phyloP scores from a whole-genome alignment of 228 moss, liverwort and hornwort species.

The Sphagnum magellanicum region DNA sequence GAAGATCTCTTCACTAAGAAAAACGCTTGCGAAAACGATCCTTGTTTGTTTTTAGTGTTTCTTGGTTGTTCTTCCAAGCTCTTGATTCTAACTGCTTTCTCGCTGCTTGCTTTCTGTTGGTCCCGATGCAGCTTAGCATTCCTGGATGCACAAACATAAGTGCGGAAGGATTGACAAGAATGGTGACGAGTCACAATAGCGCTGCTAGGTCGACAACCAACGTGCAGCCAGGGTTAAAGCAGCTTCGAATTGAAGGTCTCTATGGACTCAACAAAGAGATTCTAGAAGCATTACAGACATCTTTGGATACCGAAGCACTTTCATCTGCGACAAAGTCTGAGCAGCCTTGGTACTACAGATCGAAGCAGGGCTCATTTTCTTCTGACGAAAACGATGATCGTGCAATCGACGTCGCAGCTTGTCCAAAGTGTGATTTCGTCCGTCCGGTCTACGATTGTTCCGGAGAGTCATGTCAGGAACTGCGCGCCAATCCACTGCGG shows the following conservation, averaged over 20 bases:
- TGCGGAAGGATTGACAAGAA: conserved; percentile 27
- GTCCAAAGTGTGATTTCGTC: conserved; percentile 46
- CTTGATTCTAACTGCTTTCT: background rate
- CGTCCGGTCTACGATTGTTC: conserved; percentile 67
- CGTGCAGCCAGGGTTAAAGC: conserved; percentile 28
- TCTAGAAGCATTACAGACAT: conserved; percentile 22
- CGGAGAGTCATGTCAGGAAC: conserved; percentile 14
- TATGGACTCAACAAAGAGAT: conserved; percentile 49
- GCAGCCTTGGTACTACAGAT: conserved; percentile 34
- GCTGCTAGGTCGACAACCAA: conserved; percentile 13
- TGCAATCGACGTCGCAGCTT: conserved; percentile 47
- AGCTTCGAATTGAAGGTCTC: conserved; percentile 59
- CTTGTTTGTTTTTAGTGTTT: too few relatives aligned
- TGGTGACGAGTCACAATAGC: conserved; percentile 41
- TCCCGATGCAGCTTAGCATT: conserved; percentile 51
- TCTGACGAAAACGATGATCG: conserved; percentile 15
- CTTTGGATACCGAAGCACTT: conserved; percentile 13
- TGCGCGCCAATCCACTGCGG: conserved; percentile 2
- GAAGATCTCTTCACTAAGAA: too few relatives aligned
- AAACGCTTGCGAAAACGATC: too few relatives aligned
- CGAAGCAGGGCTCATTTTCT: conserved; percentile 13
- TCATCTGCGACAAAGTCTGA: background rate
- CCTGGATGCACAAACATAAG: conserved; percentile 53
- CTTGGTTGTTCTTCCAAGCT: background rate
- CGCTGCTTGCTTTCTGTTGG: background rate